A percentile compares a stretch with the other conserved stretches of the same genome.
phyloP scores from a whole-genome alignment of 805 yeast species.

The Zygoascus biomembranicola region DNA sequence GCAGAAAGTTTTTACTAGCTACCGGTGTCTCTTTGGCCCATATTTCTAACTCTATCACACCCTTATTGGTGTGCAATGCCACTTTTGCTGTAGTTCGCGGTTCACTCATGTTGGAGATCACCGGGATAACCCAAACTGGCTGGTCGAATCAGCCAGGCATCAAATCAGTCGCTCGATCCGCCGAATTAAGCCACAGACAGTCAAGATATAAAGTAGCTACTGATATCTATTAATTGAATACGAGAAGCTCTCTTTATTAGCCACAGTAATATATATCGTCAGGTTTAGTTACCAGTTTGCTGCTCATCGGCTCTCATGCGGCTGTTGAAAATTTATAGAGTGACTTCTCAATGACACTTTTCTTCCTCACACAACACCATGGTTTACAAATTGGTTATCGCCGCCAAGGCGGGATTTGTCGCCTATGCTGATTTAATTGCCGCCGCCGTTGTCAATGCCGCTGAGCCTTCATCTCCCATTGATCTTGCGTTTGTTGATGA shows the following conservation, averaged over 20 bases:
- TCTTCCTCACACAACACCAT: not conserved
- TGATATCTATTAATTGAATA: too few species aligned
- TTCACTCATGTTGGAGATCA: not conserved
- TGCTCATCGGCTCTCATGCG: too few species aligned
- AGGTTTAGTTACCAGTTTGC: too few species aligned
- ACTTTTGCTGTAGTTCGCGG: constrained; percentile 34
- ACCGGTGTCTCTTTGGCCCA: constrained; percentile 64
- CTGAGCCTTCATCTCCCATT: constrained; percentile 36
- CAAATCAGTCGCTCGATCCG: too few species aligned
- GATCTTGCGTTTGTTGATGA: constrained; percentile 64
- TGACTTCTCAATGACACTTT: not conserved
- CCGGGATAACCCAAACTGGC: not conserved
- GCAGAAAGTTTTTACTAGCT: constrained; percentile 41
- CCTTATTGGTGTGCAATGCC: constrained; percentile 48
- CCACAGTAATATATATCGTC: too few species aligned
- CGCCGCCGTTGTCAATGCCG: constrained; percentile 59
- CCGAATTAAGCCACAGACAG: too few species aligned
- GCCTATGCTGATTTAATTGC: constrained; percentile 77
- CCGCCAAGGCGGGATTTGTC: constrained; percentile 78
- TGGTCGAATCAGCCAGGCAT: too few species aligned
- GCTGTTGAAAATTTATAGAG: not conserved
- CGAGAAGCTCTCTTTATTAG: too few species aligned
- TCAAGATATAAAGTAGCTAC: too few species aligned
- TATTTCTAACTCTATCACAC: constrained; percentile 49
- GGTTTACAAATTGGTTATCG: constrained; percentile 44